These are phyloP conservation scores for Ehretia macrophylla DNA, from an alignment of 257 asterid genomes.

Conservation along the genomic window DNA sequence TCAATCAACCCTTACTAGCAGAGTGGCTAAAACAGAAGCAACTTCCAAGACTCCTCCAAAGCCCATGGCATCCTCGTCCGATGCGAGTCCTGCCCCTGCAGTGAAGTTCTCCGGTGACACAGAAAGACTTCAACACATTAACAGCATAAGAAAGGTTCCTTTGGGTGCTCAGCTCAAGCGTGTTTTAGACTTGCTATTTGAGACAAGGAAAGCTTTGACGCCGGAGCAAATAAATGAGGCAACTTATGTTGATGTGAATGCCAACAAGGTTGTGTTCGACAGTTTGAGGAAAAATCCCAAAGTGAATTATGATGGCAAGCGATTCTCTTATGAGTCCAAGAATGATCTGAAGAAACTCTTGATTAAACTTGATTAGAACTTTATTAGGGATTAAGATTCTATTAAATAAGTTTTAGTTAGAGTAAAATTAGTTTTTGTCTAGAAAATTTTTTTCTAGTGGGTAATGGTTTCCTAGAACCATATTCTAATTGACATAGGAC, in stretches of 20 bases:
- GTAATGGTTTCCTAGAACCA: no score
- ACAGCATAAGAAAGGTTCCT: conserved; percentile 91
- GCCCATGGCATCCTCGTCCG: conserved; percentile 27
- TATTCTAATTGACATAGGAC: no score
- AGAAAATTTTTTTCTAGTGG: no score
- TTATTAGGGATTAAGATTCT: no score
- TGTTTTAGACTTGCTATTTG: conserved; percentile 72
- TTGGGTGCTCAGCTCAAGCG: conserved; percentile 91
- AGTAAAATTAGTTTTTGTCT: no score
- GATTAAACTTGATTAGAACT: no score
- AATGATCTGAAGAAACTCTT: conserved; percentile 60
- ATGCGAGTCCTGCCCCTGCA: conserved; percentile 50
- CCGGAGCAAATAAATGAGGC: conserved; percentile 71
- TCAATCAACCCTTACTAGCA: conserved; percentile 19
- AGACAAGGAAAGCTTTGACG: conserved; percentile 72
- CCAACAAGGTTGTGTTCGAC: conserved; percentile 79
- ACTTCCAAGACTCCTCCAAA: conserved; percentile 38
- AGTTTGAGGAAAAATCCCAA: conserved; percentile 74
- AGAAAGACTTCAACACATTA: conserved; percentile 77
- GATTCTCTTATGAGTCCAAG: conserved; percentile 80
- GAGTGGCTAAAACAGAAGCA: conserved; percentile 43
- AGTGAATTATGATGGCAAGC: conserved; percentile 65
- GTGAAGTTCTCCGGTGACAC: conserved; percentile 80
- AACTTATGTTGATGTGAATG: conserved; percentile 69
- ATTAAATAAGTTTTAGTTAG: no score